Conservation (phyloP, 305 asterid genomes). For the Nicotiana rustica region DNA sequence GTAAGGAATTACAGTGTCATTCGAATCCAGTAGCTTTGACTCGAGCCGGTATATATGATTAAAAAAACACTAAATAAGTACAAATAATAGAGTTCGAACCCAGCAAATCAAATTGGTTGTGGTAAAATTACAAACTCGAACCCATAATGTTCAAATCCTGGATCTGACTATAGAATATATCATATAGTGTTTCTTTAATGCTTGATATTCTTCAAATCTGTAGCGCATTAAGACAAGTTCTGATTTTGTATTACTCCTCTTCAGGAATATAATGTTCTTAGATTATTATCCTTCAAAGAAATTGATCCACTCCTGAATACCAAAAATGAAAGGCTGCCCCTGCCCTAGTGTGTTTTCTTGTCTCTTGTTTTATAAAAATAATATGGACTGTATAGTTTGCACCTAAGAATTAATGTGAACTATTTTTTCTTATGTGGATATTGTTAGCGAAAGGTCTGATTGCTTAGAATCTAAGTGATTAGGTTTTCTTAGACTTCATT, state of each 20-base stretch:
- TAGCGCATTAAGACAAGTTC: background rate
- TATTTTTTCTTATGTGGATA: background rate
- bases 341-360: background rate
- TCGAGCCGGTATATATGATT: too few relatives aligned
- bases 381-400: background rate
- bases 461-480: background rate
- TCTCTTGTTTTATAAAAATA: background rate
- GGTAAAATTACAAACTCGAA: too few relatives aligned
- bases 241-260: background rate
- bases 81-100: too few relatives aligned
- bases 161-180: too few relatives aligned
- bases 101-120: too few relatives aligned
- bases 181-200: background rate
- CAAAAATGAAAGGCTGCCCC: background rate
- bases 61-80: too few relatives aligned
- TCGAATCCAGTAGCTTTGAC: too few relatives aligned
- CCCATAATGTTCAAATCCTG: too few relatives aligned
- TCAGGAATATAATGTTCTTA: background rate
- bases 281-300: background rate
- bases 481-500: background rate
- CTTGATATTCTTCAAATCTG: background rate
- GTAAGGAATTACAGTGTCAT: too few relatives aligned
- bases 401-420: background rate
- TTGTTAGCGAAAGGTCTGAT: background rate
- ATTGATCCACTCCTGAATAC: background rate